Evolutionary conservation across 163 green algal genomes (phyloP), one percentile per base, ranked within the genome.

Genomic region (Scenedesmus sp.): DNA sequence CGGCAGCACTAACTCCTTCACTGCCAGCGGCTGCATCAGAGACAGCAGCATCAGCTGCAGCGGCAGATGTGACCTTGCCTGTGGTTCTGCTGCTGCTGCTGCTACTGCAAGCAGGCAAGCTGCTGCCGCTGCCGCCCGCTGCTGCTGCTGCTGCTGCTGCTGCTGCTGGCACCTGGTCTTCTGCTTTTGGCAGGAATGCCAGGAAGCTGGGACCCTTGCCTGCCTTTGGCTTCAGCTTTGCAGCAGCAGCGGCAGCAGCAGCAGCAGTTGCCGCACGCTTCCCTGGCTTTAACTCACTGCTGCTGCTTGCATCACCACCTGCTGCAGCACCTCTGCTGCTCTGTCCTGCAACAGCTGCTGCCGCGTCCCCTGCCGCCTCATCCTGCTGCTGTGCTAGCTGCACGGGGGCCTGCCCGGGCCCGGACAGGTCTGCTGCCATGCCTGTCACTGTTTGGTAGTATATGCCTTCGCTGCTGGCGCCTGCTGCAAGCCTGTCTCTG

Each of bases 371-470:
- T 57, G 23, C 85, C 34, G n/a, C 88, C 12, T 5, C 56, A 7
- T 46, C 15, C 76, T 66, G 64, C 84, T 92, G 83, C 60, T 82
- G 66, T 66, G 18, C 34, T 73, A 88, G 88, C 92, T 93, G 57
- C 83, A 92, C 20, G 1, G 82, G 87, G n/a, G 18, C 74, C 87
- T 87, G 34, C 2, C 83, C 66, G 0, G 95, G 92, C 2, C 96
- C 97, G 12, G 95, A 96, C 90, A 97, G 96, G 93, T 98, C 97
- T 4, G 91, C 55, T 74, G 95, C 95, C 95, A 98, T 97, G 84
- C 97, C 96, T 3, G 96, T 96, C 59, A 98, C 95, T 2, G 87
- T 93, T 89, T 98, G 96, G 94, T 98, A 99, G 94, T 99, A 99
- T 88, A 99, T 98, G 74, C 97, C 97, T 94, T 99, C 97, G 34